Percentiles rank a stretch among this genome's conserved stretches.
Evolutionary conservation across 2,329 filamentous ascomycete species (phyloP).

Genomic region (Phymatotrichopsis omnivora): DNA sequence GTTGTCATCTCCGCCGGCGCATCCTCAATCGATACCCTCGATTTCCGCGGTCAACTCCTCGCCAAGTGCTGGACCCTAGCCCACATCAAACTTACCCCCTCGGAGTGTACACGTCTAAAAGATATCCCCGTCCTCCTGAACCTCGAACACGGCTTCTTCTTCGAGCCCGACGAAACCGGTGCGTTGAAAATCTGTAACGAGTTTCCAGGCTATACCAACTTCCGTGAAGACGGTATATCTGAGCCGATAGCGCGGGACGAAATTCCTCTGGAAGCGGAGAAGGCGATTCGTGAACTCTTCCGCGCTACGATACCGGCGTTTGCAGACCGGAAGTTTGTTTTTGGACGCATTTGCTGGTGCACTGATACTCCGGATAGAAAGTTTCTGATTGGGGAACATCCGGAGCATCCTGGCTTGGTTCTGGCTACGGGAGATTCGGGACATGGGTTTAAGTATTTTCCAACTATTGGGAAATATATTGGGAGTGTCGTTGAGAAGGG

Average conservation of each 20-base stretch:
- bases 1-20: too few relatives aligned
- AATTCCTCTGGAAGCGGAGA: too few relatives aligned
- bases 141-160: conserved; percentile 54
- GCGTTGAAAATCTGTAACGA: conserved; percentile 52
- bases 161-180: conserved; percentile 52
- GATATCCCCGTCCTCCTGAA: conserved; percentile 52
- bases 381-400: conserved; percentile 51
- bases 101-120: conserved; percentile 45
- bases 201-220: conserved; percentile 48
- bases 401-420: conserved; percentile 40
- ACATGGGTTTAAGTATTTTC: conserved; percentile 54
- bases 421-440: conserved; percentile 50
- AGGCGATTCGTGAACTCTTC: conserved; percentile 44
- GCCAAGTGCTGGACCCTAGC: conserved; percentile 52
- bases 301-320: conserved; percentile 45
- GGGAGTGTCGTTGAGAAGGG: conserved; percentile 40
- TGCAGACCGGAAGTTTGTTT: conserved; percentile 47
- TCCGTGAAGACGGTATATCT: conserved; percentile 35
- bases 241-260: conserved; percentile 46
- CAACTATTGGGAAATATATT: conserved; percentile 48
- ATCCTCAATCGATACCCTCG: too few relatives aligned
- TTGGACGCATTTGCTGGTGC: conserved; percentile 52
- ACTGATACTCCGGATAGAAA: conserved; percentile 52
- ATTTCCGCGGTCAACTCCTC: conserved; percentile 44
- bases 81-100: conserved; percentile 47